Conservation (phyloP, 73 alveolate species). For the Stentor roeselii region DNA sequence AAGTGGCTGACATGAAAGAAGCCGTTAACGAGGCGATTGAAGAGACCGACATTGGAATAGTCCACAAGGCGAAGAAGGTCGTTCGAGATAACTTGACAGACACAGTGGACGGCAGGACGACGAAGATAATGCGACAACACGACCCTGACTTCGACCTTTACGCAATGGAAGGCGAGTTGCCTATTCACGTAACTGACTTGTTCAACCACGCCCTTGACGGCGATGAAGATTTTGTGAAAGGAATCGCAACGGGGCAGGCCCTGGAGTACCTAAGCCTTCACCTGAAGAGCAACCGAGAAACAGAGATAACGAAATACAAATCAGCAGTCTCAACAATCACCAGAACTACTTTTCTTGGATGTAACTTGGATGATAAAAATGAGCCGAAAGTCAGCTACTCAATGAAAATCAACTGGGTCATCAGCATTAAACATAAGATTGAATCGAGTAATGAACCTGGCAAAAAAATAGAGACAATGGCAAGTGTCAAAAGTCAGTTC, state of each 20-base stretch:
- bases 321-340: background rate
- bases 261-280: background rate
- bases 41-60: background rate
- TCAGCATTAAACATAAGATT: background rate
- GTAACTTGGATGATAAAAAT: conserved; percentile 12
- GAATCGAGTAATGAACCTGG: background rate
- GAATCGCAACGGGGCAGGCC: background rate
- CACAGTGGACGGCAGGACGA: conserved; percentile 17
- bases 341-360: conserved; percentile 18
- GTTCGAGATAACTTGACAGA: background rate
- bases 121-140: background rate
- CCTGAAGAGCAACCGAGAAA: background rate
- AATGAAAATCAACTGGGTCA: background rate
- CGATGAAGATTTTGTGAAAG: background rate
- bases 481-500: background rate
- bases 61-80: background rate
- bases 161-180: conserved; percentile 7
- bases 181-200: background rate
- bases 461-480: background rate
- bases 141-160: conserved; percentile 30
- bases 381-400: conserved; percentile 6
- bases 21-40: background rate
- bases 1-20: background rate
- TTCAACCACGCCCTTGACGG: background rate
- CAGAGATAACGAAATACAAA: background rate